These are phyloP conservation scores for Diaporthe caulivora DNA, from an alignment of 2,329 filamentous ascomycete genomes.

Conservation along the genomic window DNA sequence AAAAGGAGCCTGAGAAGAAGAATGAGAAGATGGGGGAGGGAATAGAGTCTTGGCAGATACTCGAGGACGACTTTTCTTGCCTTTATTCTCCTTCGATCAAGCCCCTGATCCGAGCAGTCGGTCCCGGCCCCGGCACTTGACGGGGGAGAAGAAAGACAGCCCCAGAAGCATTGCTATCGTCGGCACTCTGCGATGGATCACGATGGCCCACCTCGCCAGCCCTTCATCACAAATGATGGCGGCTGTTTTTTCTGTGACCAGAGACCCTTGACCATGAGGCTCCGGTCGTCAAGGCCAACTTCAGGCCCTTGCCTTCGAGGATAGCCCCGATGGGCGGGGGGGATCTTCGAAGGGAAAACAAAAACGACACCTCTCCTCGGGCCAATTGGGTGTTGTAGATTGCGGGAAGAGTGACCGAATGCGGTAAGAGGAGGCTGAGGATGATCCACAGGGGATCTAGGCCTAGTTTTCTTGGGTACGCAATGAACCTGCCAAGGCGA, in stretches of 20 bases:
- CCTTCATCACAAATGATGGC: constrained; percentile 36
- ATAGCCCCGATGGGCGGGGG: constrained; percentile 8
- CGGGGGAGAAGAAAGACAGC: constrained; percentile 5
- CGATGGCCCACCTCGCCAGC: constrained; percentile 32
- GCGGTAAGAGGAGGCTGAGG: constrained; percentile 25
- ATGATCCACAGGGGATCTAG: constrained; percentile 18
- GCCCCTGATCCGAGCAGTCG: constrained; percentile 22
- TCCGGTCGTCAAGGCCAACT: constrained; percentile 12
- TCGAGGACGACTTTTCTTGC: constrained; percentile 1
- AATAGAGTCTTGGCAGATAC: neutral
- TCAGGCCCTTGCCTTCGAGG: constrained; percentile 21
- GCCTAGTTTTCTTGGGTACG: neutral
- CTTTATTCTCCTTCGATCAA: constrained; percentile 23
- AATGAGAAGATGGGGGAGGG: constrained; percentile 22
- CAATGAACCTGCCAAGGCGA: neutral
- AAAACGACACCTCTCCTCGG: neutral
- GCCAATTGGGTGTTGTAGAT: constrained; percentile 39
- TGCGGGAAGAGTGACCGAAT: neutral
- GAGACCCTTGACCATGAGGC: constrained; percentile 32
- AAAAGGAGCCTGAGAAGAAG: constrained; percentile 34
- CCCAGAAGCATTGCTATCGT: neutral
- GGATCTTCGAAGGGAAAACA: constrained; percentile 18
- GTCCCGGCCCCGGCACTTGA: constrained; percentile 13
- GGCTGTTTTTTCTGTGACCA: neutral
- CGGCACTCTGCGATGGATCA: constrained; percentile 24